phyloP scores from a whole-genome alignment of 768 basidiomycete genomes.

The Sarcomyxa edulis region DNA sequence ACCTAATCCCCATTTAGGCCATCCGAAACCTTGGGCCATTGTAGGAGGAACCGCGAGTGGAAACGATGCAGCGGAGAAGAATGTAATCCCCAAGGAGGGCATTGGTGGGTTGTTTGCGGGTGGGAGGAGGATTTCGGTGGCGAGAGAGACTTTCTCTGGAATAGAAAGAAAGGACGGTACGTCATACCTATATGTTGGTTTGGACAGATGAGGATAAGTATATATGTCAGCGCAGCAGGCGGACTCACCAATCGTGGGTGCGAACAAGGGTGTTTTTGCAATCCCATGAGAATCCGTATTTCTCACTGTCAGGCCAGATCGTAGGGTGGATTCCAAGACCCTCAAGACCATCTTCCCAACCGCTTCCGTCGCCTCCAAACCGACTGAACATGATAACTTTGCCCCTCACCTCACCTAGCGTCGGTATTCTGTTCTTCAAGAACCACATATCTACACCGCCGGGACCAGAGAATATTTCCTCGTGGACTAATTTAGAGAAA shows the following conservation, averaged over 20 bases:
- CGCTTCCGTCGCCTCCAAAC: conserved; percentile 66
- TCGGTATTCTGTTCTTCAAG: conserved; percentile 75
- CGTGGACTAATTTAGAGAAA: conserved; percentile 64
- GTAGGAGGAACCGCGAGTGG: conserved; percentile 75
- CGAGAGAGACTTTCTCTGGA: conserved; percentile 69
- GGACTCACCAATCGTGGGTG: conserved; percentile 77
- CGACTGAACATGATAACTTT: conserved; percentile 83
- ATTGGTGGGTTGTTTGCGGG: conserved; percentile 22
- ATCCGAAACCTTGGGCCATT: conserved; percentile 81
- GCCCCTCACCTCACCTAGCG: conserved; percentile 79
- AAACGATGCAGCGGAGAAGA: conserved; percentile 75
- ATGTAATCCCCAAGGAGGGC: conserved; percentile 67
- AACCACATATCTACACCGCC: conserved; percentile 70
- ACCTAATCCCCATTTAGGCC: conserved; percentile 70
- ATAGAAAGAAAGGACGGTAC: conserved; percentile 78
- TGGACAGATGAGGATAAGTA: conserved; percentile 4
- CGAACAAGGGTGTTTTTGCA: conserved; percentile 64
- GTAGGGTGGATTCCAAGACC: conserved; percentile 86
- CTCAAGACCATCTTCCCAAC: conserved; percentile 64
- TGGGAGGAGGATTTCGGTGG: conserved; percentile 48
- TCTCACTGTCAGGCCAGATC: conserved; percentile 77
- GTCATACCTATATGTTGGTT: conserved; percentile 52
- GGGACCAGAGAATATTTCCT: conserved; percentile 55
- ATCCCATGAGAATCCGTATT: conserved; percentile 74
- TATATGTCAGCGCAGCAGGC: conserved; percentile 10